Conservation (phyloP, 805 yeast genomes). For the Candida ovalis region DNA sequence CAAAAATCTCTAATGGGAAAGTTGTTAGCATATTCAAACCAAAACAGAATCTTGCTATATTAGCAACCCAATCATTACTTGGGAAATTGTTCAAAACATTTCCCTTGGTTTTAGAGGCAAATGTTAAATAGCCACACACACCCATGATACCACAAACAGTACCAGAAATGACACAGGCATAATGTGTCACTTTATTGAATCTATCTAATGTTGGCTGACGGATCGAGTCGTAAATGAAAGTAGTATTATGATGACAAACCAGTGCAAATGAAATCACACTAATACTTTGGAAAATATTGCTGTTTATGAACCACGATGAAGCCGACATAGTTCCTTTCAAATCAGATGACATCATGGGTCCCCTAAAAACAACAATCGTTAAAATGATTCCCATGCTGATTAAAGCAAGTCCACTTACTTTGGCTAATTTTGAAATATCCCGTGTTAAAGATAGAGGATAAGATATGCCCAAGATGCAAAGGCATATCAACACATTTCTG, state of each 20-base stretch:
- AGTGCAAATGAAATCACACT: slow-evolving; percentile 94
- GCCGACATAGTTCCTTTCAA: slow-evolving; percentile 46
- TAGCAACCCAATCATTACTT: slow-evolving; percentile 65
- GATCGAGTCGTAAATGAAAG: slow-evolving; percentile 83
- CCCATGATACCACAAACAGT: slow-evolving; percentile 77
- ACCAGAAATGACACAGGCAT: slow-evolving; percentile 79
- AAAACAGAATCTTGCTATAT: slow-evolving; percentile 85
- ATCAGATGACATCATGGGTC: slow-evolving; percentile 53
- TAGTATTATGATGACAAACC: slow-evolving; percentile 93
- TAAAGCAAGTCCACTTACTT: slow-evolving; percentile 82
- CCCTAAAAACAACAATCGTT: slow-evolving; percentile 65
- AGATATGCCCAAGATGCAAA: slow-evolving; percentile 69
- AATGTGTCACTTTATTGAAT: slow-evolving; percentile 75
- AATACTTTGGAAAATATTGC: slow-evolving; percentile 78
- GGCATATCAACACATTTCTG: slow-evolving; percentile 65
- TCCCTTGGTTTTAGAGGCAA: slow-evolving; percentile 78
- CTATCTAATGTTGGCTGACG: slow-evolving; percentile 70
- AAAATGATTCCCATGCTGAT: slow-evolving; percentile 82
- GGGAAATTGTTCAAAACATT: slow-evolving; percentile 87
- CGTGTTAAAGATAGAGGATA: slow-evolving; percentile 78
- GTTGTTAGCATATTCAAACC: slow-evolving; percentile 93
- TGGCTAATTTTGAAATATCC: slow-evolving; percentile 81
- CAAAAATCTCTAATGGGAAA: slow-evolving; percentile 86
- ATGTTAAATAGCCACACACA: slow-evolving; percentile 68
- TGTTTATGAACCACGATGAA: slow-evolving; percentile 49